Evolutionary conservation across 805 yeast species (phyloP).

Genomic region (Grigorovia jiainica): DNA sequence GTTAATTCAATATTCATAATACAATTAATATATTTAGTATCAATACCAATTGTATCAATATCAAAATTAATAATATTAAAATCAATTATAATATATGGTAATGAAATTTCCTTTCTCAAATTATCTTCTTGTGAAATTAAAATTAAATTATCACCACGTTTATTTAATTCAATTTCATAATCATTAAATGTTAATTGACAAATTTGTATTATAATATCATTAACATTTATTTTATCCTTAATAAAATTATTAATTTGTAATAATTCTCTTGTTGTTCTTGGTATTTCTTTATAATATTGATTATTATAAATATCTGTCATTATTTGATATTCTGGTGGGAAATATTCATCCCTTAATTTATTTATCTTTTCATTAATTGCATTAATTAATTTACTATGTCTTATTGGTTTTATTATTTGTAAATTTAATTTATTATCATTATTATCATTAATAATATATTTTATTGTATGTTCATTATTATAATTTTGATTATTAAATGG

Average conservation of each 20-base stretch:
- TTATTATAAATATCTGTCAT: constrained; percentile 24
- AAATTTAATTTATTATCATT: constrained; percentile 10
- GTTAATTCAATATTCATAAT: neutral
- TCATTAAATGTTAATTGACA: constrained; percentile 14
- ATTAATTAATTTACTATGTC: neutral
- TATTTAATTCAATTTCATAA: constrained; percentile 15
- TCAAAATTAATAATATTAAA: constrained; percentile 11
- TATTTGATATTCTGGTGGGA: constrained; percentile 8
- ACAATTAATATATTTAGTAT: neutral
- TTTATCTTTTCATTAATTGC: neutral
- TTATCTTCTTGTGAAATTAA: constrained; percentile 7
- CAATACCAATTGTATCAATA: constrained; percentile 6
- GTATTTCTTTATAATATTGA: constrained; percentile 22
- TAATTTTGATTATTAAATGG: too few species aligned
- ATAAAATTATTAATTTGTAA: constrained; percentile 11
- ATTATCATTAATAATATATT: constrained; percentile 18
- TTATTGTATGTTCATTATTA: constrained; percentile 20
- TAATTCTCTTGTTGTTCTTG: constrained; percentile 14
- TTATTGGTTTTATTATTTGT: constrained; percentile 8
- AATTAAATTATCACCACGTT: neutral
- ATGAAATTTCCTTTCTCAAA: constrained; percentile 13
- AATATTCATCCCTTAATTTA: neutral
- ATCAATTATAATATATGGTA: constrained; percentile 12
- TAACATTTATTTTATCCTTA: neutral
- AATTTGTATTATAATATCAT: constrained; percentile 6